Evolutionary conservation across 495 filamentous ascomycete species (phyloP).

Genomic region (Penicillium odoratum): DNA sequence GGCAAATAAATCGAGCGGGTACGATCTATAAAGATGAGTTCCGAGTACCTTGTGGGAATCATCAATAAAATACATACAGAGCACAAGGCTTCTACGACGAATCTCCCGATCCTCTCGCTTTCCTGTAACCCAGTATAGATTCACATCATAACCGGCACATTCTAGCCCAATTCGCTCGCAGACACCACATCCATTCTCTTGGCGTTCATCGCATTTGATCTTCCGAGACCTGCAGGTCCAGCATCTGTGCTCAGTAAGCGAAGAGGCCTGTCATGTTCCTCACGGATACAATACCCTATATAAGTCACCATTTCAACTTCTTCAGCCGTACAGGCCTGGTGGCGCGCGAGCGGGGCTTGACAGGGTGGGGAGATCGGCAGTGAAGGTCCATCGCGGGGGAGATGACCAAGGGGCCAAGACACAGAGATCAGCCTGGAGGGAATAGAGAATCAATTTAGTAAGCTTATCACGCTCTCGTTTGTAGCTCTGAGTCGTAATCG

Average conservation of each 20-base stretch:
- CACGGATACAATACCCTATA: constrained; percentile 2
- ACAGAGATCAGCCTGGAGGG: neutral
- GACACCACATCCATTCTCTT: constrained; percentile 9
- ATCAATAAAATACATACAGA: neutral
- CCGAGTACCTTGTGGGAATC: neutral
- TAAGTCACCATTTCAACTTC: constrained; percentile 10
- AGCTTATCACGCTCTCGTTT: neutral
- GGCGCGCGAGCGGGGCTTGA: neutral
- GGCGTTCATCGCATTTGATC: constrained; percentile 15
- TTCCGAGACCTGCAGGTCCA: constrained; percentile 16
- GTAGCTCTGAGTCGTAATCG: neutral
- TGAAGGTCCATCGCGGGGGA: neutral
- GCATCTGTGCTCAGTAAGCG: constrained; percentile 3
- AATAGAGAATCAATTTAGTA: neutral
- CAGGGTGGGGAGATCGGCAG: neutral
- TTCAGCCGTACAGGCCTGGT: neutral
- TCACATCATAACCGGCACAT: constrained; percentile 11
- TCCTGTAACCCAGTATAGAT: constrained; percentile 7
- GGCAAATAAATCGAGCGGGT: constrained; percentile 5
- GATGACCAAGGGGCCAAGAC: neutral
- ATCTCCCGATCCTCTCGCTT: neutral
- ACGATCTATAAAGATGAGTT: constrained; percentile 3
- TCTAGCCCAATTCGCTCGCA: constrained; percentile 5
- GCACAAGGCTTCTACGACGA: constrained; percentile 6
- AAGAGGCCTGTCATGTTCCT: neutral